Base-by-base conservation (phyloP, 169 alveolate species). In the Eimeria falciformis region DNA sequence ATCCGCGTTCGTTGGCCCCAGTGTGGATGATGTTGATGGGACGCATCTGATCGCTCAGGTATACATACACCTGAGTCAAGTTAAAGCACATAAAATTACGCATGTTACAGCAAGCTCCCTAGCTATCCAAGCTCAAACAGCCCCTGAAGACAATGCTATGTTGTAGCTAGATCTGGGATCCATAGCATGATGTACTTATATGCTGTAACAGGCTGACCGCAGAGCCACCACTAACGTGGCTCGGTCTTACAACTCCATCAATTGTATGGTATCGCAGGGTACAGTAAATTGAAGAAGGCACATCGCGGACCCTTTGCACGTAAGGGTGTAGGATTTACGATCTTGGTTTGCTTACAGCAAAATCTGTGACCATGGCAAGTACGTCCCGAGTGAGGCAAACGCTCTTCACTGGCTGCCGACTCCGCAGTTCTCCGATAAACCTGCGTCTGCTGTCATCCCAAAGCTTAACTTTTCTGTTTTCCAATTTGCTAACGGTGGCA, bases 361-460 rank as follows among this genome's bases (percentile, higher is more conserved):
- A 90, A 18, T 90, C 93, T 3, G 93, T 90, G 25, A 90, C 90
- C 69, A 90, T 27, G 3, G 93, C 93, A 17, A 90, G 85, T 50
- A 90, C 65, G 37, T 90, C 89, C 58, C 90, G 89, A 4, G 87
- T 68, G 12, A 90, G 77, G 69, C 90, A 73, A 5, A 90, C 79
- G 56, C 69, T 62, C 40, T 65, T 90, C 27, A 90, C 90, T 17
- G 79, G 69, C 29, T 58, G 85, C 17, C 90, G 56, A 2, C 69
- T 18, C 82, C 93, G 46, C 14, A 90, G 79, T 46, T 90, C 93
- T 47, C 90, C 93, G n/a, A 90, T 69, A 27, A 90, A 77, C 27
- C 25, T 23, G 25, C 73, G 11, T 40, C 53, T 77, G 68, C 58
- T 73, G 62, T 90, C 93, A 56, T 90, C 84, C 93, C 93, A 90